Conservation (phyloP, 345 rosid species). For the Salix brachista region DNA sequence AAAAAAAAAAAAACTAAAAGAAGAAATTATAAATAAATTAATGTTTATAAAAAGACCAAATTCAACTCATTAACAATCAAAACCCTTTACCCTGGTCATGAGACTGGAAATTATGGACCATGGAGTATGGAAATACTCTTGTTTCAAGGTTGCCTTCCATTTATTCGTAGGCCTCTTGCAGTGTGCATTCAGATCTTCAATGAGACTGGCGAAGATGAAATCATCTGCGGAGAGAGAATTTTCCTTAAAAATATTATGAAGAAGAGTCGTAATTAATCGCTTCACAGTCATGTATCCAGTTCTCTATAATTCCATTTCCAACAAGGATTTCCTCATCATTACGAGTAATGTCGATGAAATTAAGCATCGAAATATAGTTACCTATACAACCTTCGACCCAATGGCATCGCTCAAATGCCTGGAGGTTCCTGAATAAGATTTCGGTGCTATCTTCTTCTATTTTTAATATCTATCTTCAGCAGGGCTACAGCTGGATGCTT, state of each 20-base stretch:
- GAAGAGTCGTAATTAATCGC: not conserved
- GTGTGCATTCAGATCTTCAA: not conserved
- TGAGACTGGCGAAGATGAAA: not conserved
- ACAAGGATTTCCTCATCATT: constrained; percentile 15
- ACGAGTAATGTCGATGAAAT: not conserved
- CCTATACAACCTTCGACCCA: not conserved
- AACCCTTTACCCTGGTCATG: not conserved
- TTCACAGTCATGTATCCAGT: not conserved
- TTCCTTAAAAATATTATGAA: not conserved
- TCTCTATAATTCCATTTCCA: constrained; percentile 3
- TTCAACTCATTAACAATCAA: too few relatives aligned
- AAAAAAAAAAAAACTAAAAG: too few relatives aligned
- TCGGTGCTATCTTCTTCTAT: not conserved
- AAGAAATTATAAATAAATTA: too few relatives aligned
- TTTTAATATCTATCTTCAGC: not conserved
- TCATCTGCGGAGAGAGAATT: not conserved
- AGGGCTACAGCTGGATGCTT: not conserved
- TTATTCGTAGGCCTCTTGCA: constrained; percentile 7
- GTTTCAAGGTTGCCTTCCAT: not conserved
- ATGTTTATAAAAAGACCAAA: too few relatives aligned
- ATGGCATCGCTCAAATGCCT: constrained; percentile 11
- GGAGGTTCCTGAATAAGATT: constrained; percentile 6
- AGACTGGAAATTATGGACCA: not conserved
- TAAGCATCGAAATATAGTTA: not conserved
- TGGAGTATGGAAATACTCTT: too few relatives aligned